phyloP scores from a whole-genome alignment of 176 grass and related monocot genomes.

The Pharus latifolius region DNA sequence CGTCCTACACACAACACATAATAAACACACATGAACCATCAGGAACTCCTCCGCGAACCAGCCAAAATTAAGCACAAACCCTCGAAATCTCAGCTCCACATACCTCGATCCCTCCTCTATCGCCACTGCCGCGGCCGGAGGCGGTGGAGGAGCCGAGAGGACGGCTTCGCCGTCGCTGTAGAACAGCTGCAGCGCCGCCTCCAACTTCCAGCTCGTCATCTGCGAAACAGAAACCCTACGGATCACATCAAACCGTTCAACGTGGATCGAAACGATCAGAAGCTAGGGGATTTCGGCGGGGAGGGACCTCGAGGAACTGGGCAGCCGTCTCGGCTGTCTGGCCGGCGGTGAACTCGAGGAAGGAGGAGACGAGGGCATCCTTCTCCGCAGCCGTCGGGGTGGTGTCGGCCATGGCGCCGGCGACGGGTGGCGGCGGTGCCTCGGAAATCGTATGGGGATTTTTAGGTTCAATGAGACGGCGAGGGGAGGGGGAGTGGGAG shows the following conservation, averaged over 20 bases:
- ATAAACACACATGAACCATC: background rate
- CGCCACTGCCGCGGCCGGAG: background rate
- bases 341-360: slow-evolving; percentile 91
- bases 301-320: slow-evolving; percentile 66
- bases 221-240: slow-evolving; percentile 12
- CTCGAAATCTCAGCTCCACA: background rate
- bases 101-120: slow-evolving; percentile 25
- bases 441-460: no score
- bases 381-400: slow-evolving; percentile 28
- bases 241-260: background rate
- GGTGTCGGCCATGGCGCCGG: slow-evolving; percentile 31
- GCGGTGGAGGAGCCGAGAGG: slow-evolving; percentile 1
- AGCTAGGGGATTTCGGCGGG: background rate
- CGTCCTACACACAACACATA: slow-evolving; percentile 10
- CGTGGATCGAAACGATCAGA: background rate
- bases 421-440: background rate
- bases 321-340: slow-evolving; percentile 57
- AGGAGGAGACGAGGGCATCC: slow-evolving; percentile 59
- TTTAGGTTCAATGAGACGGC: slow-evolving; percentile 19
- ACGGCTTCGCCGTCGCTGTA: slow-evolving; percentile 69
- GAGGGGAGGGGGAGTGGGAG: background rate
- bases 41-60: background rate
- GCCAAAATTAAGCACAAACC: background rate
- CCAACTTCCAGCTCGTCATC: slow-evolving; percentile 82
- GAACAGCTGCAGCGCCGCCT: slow-evolving; percentile 87